Conservation (phyloP, 441 rosid species). For the Kokia cookei region DNA sequence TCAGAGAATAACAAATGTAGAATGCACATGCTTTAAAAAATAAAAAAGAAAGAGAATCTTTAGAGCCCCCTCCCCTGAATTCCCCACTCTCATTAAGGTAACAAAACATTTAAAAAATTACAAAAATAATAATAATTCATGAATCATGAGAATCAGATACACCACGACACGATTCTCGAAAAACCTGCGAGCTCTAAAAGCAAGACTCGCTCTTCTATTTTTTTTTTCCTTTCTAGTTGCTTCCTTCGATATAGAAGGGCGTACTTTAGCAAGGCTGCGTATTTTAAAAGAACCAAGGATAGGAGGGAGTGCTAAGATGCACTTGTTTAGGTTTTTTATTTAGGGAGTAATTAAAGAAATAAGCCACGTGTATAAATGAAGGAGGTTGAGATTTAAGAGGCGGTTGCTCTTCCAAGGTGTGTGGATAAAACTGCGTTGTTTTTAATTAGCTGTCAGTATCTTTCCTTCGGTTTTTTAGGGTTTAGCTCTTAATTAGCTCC, state of each 20-base stretch:
- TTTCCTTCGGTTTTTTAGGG: neutral
- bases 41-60: slow-evolving; percentile 10
- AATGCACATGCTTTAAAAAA: neutral
- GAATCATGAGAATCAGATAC: slow-evolving; percentile 24
- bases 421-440: neutral
- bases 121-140: neutral
- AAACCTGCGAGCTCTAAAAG: slow-evolving; percentile 41
- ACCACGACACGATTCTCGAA: slow-evolving; percentile 65
- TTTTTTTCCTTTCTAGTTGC: neutral
- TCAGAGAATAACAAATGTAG: slow-evolving; percentile 13
- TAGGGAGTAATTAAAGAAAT: neutral
- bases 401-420: neutral
- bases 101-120: neutral
- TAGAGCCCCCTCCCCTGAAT: slow-evolving; percentile 1
- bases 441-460: neutral
- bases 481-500: too few species aligned
- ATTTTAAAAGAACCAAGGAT: too few species aligned
- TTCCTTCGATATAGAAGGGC: neutral
- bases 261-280: neutral
- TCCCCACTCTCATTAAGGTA: slow-evolving; percentile 9
- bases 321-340: neutral
- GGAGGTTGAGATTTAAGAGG: neutral
- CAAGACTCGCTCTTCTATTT: neutral
- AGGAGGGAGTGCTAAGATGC: neutral
- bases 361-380: neutral